Conservation (phyloP, 768 basidiomycete genomes). For the Boletus coccyginus region DNA sequence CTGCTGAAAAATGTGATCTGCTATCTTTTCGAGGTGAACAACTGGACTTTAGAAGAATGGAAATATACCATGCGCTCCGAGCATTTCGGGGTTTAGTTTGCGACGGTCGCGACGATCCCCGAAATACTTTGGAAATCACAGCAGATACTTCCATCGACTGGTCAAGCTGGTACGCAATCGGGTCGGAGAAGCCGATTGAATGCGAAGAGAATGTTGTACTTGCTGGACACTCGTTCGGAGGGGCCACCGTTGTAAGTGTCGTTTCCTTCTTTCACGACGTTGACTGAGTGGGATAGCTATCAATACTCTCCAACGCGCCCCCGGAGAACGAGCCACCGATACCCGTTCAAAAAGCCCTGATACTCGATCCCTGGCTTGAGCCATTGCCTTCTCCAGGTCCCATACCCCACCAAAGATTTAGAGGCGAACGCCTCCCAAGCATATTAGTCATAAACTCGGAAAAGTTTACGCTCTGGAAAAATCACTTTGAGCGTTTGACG, state of each 20-base stretch:
- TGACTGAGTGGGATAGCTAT: constrained; percentile 39
- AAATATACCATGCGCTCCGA: constrained; percentile 63
- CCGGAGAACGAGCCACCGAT: constrained; percentile 41
- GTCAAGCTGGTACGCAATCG: constrained; percentile 40
- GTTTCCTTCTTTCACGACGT: background rate
- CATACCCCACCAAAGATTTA: constrained; percentile 14
- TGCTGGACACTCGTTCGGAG: constrained; percentile 58
- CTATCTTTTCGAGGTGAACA: constrained; percentile 65
- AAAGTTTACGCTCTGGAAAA: constrained; percentile 74
- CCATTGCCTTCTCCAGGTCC: constrained; percentile 63
- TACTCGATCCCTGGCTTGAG: constrained; percentile 85
- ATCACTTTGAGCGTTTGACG: constrained; percentile 61
- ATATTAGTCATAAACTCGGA: constrained; percentile 76
- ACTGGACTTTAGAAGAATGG: constrained; percentile 63
- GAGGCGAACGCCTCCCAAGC: constrained; percentile 27
- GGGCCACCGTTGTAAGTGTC: constrained; percentile 46
- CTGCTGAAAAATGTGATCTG: constrained; percentile 25
- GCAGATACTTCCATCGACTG: constrained; percentile 37
- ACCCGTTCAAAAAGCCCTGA: constrained; percentile 55
- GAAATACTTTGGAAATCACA: constrained; percentile 35
- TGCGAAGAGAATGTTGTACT: constrained; percentile 38
- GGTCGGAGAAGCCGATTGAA: constrained; percentile 25
- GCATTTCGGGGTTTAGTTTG: constrained; percentile 55
- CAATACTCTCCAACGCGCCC: constrained; percentile 51
- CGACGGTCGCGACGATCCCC: constrained; percentile 23